Evolutionary conservation across 495 filamentous ascomycete species (phyloP).

Genomic region (Penicillium angulare): DNA sequence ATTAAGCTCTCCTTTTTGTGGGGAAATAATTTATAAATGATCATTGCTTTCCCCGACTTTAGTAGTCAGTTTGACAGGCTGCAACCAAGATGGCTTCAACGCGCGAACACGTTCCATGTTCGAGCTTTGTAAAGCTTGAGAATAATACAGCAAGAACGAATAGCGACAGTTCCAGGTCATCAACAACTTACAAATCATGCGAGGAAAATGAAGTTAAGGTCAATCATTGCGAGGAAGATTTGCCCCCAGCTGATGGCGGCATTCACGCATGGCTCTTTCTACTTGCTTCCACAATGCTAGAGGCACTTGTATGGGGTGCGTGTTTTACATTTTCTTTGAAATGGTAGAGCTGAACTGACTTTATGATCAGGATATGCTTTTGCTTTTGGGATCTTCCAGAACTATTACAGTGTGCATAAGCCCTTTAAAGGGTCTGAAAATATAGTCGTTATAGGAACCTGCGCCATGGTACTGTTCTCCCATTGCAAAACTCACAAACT

Average conservation of each 20-base stretch:
- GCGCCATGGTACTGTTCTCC: constrained; percentile 33
- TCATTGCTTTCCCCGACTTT: not conserved
- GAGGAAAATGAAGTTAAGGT: not conserved
- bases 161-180: not conserved
- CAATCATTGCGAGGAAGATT: not conserved
- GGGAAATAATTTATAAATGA: not conserved
- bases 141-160: not conserved
- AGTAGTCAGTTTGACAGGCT: not conserved
- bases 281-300: constrained; percentile 56
- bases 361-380: constrained; percentile 67
- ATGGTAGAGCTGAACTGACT: no score
- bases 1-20: not conserved
- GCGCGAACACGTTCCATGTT: not conserved
- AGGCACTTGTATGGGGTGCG: constrained; percentile 64
- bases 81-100: not conserved
- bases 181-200: not conserved
- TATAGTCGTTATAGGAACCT: constrained; percentile 49
- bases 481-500: not conserved
- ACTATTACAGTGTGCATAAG: constrained; percentile 50
- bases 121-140: not conserved
- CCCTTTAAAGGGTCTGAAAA: constrained; percentile 41
- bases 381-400: constrained; percentile 60
- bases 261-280: constrained; percentile 65
- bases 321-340: not conserved
- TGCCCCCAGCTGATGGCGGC: constrained; percentile 57